Conservation (phyloP, 176 grass and related monocot species). For the Triticum timopheevii region DNA sequence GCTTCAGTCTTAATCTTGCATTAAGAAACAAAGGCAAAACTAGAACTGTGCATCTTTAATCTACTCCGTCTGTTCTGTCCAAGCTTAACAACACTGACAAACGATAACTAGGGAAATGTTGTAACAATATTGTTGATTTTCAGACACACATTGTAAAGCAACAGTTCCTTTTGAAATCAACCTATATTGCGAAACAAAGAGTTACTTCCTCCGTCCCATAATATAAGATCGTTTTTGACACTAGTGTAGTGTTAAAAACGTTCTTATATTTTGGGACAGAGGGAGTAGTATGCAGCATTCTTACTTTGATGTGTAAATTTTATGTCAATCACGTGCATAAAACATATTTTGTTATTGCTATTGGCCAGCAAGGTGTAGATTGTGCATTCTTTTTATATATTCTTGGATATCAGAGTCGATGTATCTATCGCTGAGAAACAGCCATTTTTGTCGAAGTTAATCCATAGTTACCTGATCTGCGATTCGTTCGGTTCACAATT, state of each 20-base stretch:
- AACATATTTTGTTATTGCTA: not conserved
- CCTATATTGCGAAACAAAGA: not conserved
- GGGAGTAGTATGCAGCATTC: not conserved
- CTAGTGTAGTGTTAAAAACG: too few relatives aligned
- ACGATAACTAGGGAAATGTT: not conserved
- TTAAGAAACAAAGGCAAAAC: not conserved
- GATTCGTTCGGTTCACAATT: too few relatives aligned
- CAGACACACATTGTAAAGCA: not conserved
- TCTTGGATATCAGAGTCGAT: not conserved
- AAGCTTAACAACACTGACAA: not conserved
- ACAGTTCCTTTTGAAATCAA: not conserved
- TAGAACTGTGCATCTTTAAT: not conserved
- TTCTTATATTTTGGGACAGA: too few relatives aligned
- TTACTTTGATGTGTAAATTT: not conserved
- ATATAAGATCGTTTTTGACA: too few relatives aligned
- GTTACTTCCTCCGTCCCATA: not conserved
- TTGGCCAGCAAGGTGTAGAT: not conserved
- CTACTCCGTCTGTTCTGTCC: not conserved
- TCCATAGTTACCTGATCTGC: too few relatives aligned
- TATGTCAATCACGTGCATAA: not conserved
- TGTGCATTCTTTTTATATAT: not conserved
- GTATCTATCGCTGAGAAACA: not conserved
- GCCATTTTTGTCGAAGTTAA: not conserved
- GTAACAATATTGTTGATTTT: not conserved
- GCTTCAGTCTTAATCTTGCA: constrained; percentile 19